phyloP scores from a whole-genome alignment of 192 early-diverging fungal species.

The Gigaspora rosea region DNA sequence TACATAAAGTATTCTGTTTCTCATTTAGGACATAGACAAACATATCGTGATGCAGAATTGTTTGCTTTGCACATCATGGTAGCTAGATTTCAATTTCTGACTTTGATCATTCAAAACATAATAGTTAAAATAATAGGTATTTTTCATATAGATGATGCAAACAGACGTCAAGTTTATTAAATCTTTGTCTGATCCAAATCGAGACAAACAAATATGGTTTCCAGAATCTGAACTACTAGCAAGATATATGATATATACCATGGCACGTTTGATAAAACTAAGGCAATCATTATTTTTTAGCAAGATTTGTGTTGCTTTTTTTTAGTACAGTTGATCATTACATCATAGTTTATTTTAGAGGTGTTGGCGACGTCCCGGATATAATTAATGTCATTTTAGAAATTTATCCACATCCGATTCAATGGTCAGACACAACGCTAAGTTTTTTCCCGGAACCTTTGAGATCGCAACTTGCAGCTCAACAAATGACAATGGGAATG shows the following conservation, averaged over 20 bases:
- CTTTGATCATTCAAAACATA: neutral
- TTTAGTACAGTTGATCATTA: neutral
- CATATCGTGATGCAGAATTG: slow-evolving; percentile 68
- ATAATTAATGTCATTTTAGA: slow-evolving; percentile 50
- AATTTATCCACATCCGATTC: slow-evolving; percentile 50
- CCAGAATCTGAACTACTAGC: slow-evolving; percentile 63
- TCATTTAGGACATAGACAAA: slow-evolving; percentile 63
- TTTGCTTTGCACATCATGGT: slow-evolving; percentile 63
- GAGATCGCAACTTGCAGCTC: slow-evolving; percentile 37
- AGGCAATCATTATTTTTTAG: slow-evolving; percentile 21
- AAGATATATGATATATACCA: slow-evolving; percentile 51
- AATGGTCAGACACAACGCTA: slow-evolving; percentile 57
- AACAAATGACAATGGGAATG: slow-evolving; percentile 31
- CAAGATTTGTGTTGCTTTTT: neutral
- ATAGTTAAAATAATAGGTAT: slow-evolving; percentile 9
- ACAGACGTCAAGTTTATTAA: slow-evolving; percentile 53
- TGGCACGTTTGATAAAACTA: slow-evolving; percentile 57
- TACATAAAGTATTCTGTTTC: slow-evolving; percentile 70
- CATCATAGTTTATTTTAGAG: slow-evolving; percentile 33
- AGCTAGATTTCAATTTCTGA: slow-evolving; percentile 35
- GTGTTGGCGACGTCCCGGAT: slow-evolving; percentile 55
- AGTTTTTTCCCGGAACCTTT: slow-evolving; percentile 57
- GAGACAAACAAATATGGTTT: slow-evolving; percentile 62
- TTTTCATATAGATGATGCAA: slow-evolving; percentile 41
- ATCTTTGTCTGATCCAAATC: slow-evolving; percentile 53